phyloP scores from a whole-genome alignment of 1,284 basidiomycete species.

The Ganoderma sinense region DNA sequence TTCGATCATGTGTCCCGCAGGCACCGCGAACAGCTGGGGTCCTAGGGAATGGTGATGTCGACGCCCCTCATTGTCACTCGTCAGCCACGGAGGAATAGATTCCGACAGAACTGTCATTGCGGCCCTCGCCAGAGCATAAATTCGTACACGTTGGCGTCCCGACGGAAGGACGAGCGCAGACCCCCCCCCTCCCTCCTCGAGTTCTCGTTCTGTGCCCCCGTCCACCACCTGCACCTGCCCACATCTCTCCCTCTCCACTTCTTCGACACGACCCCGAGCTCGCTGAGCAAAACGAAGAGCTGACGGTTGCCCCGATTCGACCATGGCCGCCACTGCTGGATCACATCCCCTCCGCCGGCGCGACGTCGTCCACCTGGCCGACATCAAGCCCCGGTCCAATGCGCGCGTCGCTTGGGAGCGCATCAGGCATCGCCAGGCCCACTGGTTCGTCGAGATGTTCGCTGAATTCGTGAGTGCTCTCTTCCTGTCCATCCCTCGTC shows the following conservation, averaged over 20 bases:
- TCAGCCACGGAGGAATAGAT: background rate
- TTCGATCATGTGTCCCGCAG: background rate
- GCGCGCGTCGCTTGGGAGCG: slow-evolving; percentile 60
- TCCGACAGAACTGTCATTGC: background rate
- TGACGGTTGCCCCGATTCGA: background rate
- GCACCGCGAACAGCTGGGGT: background rate
- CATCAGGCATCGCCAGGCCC: slow-evolving; percentile 53
- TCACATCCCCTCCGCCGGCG: slow-evolving; percentile 28
- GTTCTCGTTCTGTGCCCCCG: too few species aligned
- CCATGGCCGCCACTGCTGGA: slow-evolving; percentile 18
- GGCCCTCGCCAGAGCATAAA: background rate
- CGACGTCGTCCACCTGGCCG: slow-evolving; percentile 34
- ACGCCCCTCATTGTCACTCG: background rate
- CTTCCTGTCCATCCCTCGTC: background rate
- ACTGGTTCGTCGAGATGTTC: slow-evolving; percentile 62
- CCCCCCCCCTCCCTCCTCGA: background rate
- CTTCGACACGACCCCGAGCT: background rate
- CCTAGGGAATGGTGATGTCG: background rate
- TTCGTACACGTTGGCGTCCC: background rate
- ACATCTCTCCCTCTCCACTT: background rate
- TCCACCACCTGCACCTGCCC: background rate
- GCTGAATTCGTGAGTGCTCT: slow-evolving; percentile 60
- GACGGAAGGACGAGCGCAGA: background rate
- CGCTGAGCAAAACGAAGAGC: background rate
- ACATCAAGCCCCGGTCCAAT: slow-evolving; percentile 42